Percentiles rank a stretch among this genome's conserved stretches.
Conservation (phyloP, 2,329 filamentous ascomycete genomes). For the Mollisia scopiformis region DNA sequence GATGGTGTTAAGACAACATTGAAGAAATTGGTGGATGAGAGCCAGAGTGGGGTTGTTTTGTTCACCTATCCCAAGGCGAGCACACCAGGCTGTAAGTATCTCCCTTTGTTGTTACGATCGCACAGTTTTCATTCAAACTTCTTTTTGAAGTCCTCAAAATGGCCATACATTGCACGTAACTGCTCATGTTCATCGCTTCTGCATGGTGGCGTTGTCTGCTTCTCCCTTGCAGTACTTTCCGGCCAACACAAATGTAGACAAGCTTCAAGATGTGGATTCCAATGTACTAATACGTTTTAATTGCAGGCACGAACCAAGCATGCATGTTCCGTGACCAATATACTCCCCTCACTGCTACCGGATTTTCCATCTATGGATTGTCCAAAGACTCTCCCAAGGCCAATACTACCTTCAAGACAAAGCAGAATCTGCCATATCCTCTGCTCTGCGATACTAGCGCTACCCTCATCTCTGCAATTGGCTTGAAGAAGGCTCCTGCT, state of each 20-base stretch:
- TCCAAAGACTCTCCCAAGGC: constrained; percentile 86
- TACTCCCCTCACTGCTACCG: constrained; percentile 72
- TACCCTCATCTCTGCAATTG: constrained; percentile 81
- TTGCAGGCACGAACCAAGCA: constrained; percentile 83
- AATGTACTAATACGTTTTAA: neutral
- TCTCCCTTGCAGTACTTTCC: neutral
- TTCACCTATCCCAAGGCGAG: constrained; percentile 97
- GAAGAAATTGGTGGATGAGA: constrained; percentile 78
- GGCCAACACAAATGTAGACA: neutral
- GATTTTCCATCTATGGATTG: constrained; percentile 87
- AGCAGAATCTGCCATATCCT: constrained; percentile 86
- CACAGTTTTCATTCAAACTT: no score
- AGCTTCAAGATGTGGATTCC: neutral
- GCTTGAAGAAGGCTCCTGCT: constrained; percentile 83
- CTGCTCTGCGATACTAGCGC: constrained; percentile 81
- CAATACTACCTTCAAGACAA: constrained; percentile 90
- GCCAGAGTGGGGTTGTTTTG: constrained; percentile 83
- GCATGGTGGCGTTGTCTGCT: no score
- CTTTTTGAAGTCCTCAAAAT: no score
- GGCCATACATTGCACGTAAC: no score
- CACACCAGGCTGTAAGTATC: constrained; percentile 84
- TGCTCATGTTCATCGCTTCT: no score
- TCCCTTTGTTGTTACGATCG: neutral
- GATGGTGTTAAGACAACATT: constrained; percentile 81
- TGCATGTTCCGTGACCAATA: constrained; percentile 93